These are phyloP conservation scores for Tulasnella sp. DNA, from an alignment of 768 basidiomycete species.

Conservation along the genomic window DNA sequence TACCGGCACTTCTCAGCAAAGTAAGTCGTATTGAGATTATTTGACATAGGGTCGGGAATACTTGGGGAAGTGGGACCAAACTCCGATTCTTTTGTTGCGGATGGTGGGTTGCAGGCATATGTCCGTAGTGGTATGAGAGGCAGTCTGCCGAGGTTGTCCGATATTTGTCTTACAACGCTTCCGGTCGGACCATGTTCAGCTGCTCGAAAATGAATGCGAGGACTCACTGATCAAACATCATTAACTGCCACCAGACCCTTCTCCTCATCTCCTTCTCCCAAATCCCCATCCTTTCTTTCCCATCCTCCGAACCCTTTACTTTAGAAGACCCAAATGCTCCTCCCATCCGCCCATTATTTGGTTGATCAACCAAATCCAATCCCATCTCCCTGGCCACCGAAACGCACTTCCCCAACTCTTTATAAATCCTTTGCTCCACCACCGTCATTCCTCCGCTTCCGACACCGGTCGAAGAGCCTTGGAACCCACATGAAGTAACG, in stretches of 20 bases:
- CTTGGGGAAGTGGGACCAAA: constrained; percentile 48
- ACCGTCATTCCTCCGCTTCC: constrained; percentile 22
- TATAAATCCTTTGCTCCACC: constrained; percentile 27
- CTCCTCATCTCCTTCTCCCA: constrained; percentile 43
- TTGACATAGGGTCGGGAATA: constrained; percentile 40
- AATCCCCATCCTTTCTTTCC: constrained; percentile 18
- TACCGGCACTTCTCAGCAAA: constrained; percentile 61
- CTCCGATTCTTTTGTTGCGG: constrained; percentile 51
- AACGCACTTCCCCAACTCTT: constrained; percentile 59
- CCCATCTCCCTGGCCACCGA: constrained; percentile 62
- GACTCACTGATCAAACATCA: constrained; percentile 71
- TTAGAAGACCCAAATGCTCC: too few relatives aligned
- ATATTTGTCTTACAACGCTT: constrained; percentile 51
- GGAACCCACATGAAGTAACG: constrained; percentile 30
- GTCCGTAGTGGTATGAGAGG: constrained; percentile 55
- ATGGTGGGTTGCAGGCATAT: constrained; percentile 49
- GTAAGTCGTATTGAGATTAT: constrained; percentile 40
- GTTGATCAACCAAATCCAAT: constrained; percentile 52
- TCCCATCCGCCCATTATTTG: constrained; percentile 47
- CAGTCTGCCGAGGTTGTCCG: constrained; percentile 62
- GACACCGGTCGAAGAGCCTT: constrained; percentile 29
- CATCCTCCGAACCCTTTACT: background rate
- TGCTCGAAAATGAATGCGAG: background rate
- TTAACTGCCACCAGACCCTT: constrained; percentile 74
- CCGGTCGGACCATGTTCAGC: background rate